Conservation (phyloP, 768 basidiomycete species). For the Phlebiopsis flavidoalba region DNA sequence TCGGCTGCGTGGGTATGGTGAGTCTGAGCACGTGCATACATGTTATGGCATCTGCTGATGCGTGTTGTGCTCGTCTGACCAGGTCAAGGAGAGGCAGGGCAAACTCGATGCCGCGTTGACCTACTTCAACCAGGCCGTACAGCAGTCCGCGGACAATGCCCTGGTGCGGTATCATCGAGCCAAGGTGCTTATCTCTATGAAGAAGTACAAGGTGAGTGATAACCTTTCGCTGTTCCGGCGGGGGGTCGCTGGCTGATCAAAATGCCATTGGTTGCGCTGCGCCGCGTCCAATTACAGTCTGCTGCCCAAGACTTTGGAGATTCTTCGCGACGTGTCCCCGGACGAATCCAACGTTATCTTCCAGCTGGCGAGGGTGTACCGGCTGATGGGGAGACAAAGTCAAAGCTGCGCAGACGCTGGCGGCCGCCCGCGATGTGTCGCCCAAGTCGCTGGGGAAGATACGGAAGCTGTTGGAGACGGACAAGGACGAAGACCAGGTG, state of each 20-base stretch:
- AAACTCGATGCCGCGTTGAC: constrained; percentile 70
- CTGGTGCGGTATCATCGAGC: constrained; percentile 93
- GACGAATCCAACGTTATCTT: constrained; percentile 97
- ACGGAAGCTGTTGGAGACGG: constrained; percentile 70
- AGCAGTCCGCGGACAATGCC: constrained; percentile 80
- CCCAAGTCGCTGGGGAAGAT: constrained; percentile 86
- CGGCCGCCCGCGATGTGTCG: constrained; percentile 88
- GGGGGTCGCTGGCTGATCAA: constrained; percentile 6
- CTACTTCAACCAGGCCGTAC: constrained; percentile 78
- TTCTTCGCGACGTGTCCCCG: constrained; percentile 75
- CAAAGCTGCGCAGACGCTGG: constrained; percentile 81
- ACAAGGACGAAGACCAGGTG: constrained; percentile 54
- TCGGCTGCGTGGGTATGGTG: constrained; percentile 96
- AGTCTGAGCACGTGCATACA: constrained; percentile 29
- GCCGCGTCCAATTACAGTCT: constrained; percentile 36
- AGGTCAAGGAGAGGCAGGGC: constrained; percentile 88
- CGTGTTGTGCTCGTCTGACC: constrained; percentile 3
- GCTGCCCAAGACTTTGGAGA: constrained; percentile 80
- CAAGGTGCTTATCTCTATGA: constrained; percentile 82
- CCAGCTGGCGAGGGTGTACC: constrained; percentile 90
- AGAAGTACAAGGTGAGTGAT: constrained; percentile 71
- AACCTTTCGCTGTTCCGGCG: background rate
- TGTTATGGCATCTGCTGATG: constrained; percentile 12
- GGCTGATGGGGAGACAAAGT: constrained; percentile 71
- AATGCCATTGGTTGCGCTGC: background rate